These are phyloP conservation scores for Lyophyllum decastes DNA, from an alignment of 768 basidiomycete genomes.

Conservation along the genomic window DNA sequence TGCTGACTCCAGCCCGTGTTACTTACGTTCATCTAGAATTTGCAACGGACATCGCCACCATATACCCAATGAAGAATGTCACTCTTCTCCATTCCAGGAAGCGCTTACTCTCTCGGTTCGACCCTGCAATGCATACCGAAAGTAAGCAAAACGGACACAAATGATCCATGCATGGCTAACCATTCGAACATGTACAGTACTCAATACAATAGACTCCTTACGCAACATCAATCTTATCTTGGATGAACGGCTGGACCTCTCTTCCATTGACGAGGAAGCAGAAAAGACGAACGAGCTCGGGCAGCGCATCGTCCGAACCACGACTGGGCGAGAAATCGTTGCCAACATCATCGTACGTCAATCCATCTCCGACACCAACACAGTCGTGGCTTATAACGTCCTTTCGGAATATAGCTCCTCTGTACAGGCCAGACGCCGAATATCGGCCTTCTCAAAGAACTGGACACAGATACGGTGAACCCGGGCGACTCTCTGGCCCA, in stretches of 20 bases:
- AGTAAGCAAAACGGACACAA: slow-evolving; percentile 28
- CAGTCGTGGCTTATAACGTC: neutral
- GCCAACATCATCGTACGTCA: slow-evolving; percentile 55
- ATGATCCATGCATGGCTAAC: neutral
- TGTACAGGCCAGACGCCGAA: slow-evolving; percentile 67
- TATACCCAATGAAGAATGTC: slow-evolving; percentile 52
- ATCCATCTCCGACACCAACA: neutral
- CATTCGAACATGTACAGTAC: slow-evolving; percentile 21
- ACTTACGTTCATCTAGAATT: slow-evolving; percentile 43
- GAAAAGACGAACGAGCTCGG: slow-evolving; percentile 25
- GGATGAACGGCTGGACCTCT: slow-evolving; percentile 53
- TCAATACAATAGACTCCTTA: slow-evolving; percentile 39
- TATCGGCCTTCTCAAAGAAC: slow-evolving; percentile 42
- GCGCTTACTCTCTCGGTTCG: slow-evolving; percentile 56
- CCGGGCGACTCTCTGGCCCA: slow-evolving; percentile 38
- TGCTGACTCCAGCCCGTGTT: slow-evolving; percentile 7
- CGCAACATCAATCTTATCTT: slow-evolving; percentile 48
- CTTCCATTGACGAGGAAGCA: slow-evolving; percentile 30
- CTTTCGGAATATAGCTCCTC: slow-evolving; percentile 38
- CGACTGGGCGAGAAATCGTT: slow-evolving; percentile 48
- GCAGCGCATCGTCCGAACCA: slow-evolving; percentile 43
- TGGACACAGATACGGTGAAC: slow-evolving; percentile 44
- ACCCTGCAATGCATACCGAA: slow-evolving; percentile 51
- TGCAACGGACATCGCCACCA: slow-evolving; percentile 59
- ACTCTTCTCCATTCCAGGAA: slow-evolving; percentile 62